These are phyloP conservation scores for Vairimorpha necatrix DNA, from an alignment of 371 early-diverging fungal genomes.

Conservation along the genomic window DNA sequence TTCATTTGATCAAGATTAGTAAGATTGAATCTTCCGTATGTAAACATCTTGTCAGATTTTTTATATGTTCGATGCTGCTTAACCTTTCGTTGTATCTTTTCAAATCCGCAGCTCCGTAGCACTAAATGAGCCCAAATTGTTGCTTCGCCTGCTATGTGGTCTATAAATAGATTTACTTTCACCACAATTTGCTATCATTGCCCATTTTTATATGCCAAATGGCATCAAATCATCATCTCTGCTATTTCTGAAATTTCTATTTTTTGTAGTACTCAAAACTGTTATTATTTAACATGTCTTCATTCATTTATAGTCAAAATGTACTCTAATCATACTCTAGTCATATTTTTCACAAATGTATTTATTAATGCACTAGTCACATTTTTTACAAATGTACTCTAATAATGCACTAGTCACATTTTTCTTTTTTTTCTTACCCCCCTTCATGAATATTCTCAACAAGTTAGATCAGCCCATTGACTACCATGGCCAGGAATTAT, in stretches of 20 bases:
- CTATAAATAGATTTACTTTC: background rate
- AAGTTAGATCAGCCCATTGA: conserved; percentile 61
- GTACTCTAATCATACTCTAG: too few species aligned
- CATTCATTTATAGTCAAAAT: too few species aligned
- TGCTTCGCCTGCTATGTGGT: background rate
- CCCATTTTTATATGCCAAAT: background rate
- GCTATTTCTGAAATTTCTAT: background rate
- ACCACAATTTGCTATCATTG: background rate
- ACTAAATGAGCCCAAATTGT: background rate
- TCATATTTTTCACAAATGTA: too few species aligned
- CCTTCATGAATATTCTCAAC: conserved; percentile 9
- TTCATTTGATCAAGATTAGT: background rate
- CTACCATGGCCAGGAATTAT: conserved; percentile 61
- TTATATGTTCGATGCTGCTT: background rate
- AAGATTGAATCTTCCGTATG: background rate
- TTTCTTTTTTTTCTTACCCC: conserved; percentile 13
- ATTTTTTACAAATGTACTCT: too few species aligned
- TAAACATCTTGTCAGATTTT: background rate
- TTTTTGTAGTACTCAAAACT: background rate
- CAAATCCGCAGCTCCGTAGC: background rate
- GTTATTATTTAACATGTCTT: background rate
- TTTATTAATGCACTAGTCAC: too few species aligned
- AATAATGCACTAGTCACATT: too few species aligned
- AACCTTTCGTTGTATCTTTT: too few species aligned
- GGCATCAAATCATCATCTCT: background rate